Evolutionary conservation across 2,329 filamentous ascomycete species (phyloP), one percentile per base, ranked within the genome.

Genomic region (Fusarium coffeatum): DNA sequence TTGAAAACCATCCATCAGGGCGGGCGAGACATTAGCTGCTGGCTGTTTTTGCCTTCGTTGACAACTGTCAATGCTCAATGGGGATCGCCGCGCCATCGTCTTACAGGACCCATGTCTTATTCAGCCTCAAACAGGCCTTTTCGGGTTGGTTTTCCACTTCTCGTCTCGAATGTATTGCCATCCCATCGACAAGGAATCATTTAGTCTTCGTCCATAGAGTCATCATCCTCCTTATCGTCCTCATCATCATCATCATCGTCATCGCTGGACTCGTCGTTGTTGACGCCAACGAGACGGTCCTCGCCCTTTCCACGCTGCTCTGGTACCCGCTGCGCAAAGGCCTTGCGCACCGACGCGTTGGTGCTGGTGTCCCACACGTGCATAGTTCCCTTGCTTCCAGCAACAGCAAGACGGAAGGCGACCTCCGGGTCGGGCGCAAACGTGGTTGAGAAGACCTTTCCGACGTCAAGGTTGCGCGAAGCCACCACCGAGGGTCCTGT

Each of bases 321-420:
- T 61, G 81, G 80, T 12, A 84, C 76, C 89, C 90, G 75, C 84
- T 88, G 37, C 4, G 92, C 93, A 82, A 99, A 99, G 3, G 92
- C 90, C 68, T 91, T 88, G 62, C 96, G 89, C 32, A 99, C 93
- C 27, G 92, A 91, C 16, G 88, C 89, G 79, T 99, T 99, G 60
- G 96, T 99, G 79, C 93, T 89, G 23, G 96, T 98, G 80, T 98
- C 95, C 96, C 96, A 99, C 55, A 99, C 90, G 79, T 97, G 93
- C 77, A 98, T 90, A 37, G 89, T 88, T 47, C 96, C 96, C 83
- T 97, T 97, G 84, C 94, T 98, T 58, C 96, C 96, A 9, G 95
- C 96, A 20, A 99, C 93, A 4, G 94, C 93, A 46, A 99, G 86
- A 56, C 96, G 88, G 86, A 98, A 99, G 25, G 93, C 92, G 12